Evolutionary conservation across 2,329 filamentous ascomycete species (phyloP).

Genomic region (Neonectria punicea): DNA sequence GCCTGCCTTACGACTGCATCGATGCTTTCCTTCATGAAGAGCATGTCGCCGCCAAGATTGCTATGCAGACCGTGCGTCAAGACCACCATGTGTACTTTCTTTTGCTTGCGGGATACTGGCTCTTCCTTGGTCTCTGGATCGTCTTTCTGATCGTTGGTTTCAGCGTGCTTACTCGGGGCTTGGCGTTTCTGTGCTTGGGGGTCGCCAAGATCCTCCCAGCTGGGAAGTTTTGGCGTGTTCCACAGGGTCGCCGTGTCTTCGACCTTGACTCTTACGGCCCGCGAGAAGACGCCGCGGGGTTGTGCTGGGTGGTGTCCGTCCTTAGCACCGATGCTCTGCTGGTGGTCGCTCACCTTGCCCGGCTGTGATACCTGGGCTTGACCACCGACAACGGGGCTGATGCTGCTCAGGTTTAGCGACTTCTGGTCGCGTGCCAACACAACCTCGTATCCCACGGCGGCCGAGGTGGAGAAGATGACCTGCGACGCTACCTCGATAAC

Average conservation of each 20-base stretch:
- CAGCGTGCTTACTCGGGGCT: conserved; percentile 46
- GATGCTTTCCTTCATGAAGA: conserved; percentile 97
- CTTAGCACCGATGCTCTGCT: conserved; percentile 68
- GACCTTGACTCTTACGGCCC: conserved; percentile 79
- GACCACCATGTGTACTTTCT: conserved; percentile 89
- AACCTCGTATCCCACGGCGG: conserved; percentile 88
- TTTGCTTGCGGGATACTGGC: conserved; percentile 63
- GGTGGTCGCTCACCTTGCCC: conserved; percentile 81
- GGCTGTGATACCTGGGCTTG: conserved; percentile 66
- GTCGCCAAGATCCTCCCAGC: conserved; percentile 61
- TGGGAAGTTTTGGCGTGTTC: conserved; percentile 88
- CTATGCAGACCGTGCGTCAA: conserved; percentile 95
- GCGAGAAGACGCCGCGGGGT: conserved; percentile 83
- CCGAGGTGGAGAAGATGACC: conserved; percentile 91
- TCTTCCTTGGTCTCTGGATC: conserved; percentile 43
- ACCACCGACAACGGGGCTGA: conserved; percentile 57
- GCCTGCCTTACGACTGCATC: conserved; percentile 83
- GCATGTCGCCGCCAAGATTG: conserved; percentile 95
- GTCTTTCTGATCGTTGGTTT: conserved; percentile 48
- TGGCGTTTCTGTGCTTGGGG: conserved; percentile 37
- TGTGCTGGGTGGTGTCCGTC: conserved; percentile 71
- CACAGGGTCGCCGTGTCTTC: conserved; percentile 91
- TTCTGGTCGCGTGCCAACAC: conserved; percentile 87
- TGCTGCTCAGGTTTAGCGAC: conserved; percentile 74
- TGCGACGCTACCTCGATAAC: conserved; percentile 92